A percentile compares a stretch with the other conserved stretches of the same genome.
Conservation (phyloP, 805 yeast species). For the Kodamaea fukazawae region DNA sequence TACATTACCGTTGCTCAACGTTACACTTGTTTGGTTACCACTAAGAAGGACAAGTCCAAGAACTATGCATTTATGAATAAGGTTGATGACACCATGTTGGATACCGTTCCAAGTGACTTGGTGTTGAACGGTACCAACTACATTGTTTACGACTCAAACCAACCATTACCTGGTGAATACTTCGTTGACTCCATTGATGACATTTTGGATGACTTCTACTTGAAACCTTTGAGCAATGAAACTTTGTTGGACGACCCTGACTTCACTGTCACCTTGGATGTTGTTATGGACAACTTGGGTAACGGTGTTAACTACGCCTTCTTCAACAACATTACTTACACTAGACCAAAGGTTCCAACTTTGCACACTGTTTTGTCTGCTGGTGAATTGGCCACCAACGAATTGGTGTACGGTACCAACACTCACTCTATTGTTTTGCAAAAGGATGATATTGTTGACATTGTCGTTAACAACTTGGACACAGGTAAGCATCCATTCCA, state of each 20-base stretch:
- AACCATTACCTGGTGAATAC: slow-evolving; percentile 44
- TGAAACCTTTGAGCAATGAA: slow-evolving; percentile 27
- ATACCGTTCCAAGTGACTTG: slow-evolving; percentile 63
- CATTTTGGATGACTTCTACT: slow-evolving; percentile 37
- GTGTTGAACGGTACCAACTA: slow-evolving; percentile 71
- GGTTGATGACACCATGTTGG: slow-evolving; percentile 82
- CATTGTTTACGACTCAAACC: slow-evolving; percentile 53
- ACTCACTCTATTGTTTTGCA: slow-evolving; percentile 72
- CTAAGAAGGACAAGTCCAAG: slow-evolving; percentile 57
- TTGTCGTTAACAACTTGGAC: slow-evolving; percentile 81
- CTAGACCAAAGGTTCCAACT: slow-evolving; percentile 81
- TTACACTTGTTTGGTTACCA: slow-evolving; percentile 72
- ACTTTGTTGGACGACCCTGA: slow-evolving; percentile 66
- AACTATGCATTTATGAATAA: slow-evolving; percentile 83
- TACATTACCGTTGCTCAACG: slow-evolving; percentile 92
- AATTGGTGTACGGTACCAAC: slow-evolving; percentile 70
- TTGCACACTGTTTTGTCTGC: slow-evolving; percentile 75
- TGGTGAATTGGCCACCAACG: slow-evolving; percentile 55
- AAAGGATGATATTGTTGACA: slow-evolving; percentile 67
- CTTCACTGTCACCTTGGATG: slow-evolving; percentile 63
- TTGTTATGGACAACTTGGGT: slow-evolving; percentile 78
- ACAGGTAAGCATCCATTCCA: slow-evolving; percentile 98
- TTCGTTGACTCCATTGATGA: slow-evolving; percentile 45
- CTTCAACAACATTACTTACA: slow-evolving; percentile 82
- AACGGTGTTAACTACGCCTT: slow-evolving; percentile 95